Evolutionary conservation across 2,329 filamentous ascomycete species (phyloP).

Genomic region (Penicillium verrucosum): DNA sequence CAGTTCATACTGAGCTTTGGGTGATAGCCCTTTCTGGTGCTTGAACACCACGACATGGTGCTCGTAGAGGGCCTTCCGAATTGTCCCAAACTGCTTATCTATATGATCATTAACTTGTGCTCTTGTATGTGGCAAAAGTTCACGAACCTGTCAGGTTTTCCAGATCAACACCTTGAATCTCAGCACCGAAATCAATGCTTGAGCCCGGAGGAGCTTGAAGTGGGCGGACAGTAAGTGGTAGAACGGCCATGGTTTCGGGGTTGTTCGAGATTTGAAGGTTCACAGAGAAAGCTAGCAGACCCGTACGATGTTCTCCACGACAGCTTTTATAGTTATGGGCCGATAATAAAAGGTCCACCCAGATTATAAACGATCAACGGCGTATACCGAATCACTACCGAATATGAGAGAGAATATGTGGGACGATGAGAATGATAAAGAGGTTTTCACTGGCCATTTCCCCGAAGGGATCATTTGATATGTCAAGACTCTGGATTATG

Average conservation of each 20-base stretch:
- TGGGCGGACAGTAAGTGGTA: constrained; percentile 21
- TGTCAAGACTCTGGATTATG: neutral
- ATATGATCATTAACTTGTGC: constrained; percentile 20
- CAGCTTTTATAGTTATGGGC: neutral
- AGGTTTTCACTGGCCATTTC: neutral
- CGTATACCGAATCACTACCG: constrained; percentile 11
- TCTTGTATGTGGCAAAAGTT: neutral
- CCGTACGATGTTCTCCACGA: neutral
- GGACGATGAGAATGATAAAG: neutral
- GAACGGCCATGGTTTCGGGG: constrained; percentile 9
- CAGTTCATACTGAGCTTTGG: constrained; percentile 69
- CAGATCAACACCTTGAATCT: constrained; percentile 57
- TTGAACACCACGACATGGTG: constrained; percentile 71
- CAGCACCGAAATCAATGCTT: constrained; percentile 58
- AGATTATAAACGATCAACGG: constrained; percentile 7
- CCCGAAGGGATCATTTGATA: neutral
- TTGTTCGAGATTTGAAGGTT: neutral
- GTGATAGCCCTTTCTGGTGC: constrained; percentile 60
- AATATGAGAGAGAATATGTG: neutral
- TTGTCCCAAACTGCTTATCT: constrained; percentile 62
- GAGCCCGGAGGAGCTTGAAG: constrained; percentile 30
- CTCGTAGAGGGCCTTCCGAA: constrained; percentile 64
- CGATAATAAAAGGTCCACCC: neutral
- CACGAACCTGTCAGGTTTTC: constrained; percentile 61
- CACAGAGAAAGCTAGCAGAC: neutral